Evolutionary conservation across 2,329 filamentous ascomycete species (phyloP).

Genomic region (Neoscytalidium dimidiatum): DNA sequence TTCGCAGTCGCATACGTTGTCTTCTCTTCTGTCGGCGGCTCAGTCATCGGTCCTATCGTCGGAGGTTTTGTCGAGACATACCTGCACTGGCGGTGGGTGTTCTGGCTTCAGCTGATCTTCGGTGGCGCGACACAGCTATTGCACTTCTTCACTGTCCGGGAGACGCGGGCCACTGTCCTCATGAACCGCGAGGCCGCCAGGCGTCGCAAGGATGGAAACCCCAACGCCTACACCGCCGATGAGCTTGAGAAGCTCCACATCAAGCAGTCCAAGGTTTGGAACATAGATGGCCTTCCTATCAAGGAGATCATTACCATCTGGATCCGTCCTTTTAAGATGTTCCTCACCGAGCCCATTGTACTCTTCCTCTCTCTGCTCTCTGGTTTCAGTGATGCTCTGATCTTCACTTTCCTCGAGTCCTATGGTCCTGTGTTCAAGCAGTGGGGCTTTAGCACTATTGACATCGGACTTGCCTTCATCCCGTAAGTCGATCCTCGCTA

Average conservation of each 20-base stretch:
- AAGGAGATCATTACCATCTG: constrained; percentile 53
- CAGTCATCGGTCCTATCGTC: constrained; percentile 56
- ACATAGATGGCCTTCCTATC: constrained; percentile 40
- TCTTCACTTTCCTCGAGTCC: constrained; percentile 75
- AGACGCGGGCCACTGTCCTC: constrained; percentile 73
- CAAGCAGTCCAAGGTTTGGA: constrained; percentile 18
- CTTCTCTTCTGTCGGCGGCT: constrained; percentile 57
- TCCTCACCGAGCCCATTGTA: constrained; percentile 73
- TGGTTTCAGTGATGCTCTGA: constrained; percentile 73
- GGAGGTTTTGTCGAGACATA: constrained; percentile 55
- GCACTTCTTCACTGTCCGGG: constrained; percentile 70
- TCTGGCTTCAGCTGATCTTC: constrained; percentile 83
- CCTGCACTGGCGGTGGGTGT: constrained; percentile 67
- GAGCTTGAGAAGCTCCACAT: constrained; percentile 54
- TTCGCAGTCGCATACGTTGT: constrained; percentile 63
- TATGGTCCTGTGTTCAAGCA: constrained; percentile 68
- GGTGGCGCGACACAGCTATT: constrained; percentile 67
- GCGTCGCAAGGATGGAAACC: constrained; percentile 62
- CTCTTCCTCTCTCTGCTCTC: constrained; percentile 68
- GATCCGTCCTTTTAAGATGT: constrained; percentile 70
- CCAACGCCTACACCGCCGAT: constrained; percentile 69
- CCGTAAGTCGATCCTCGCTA: constrained; percentile 37
- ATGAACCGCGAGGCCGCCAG: constrained; percentile 76
- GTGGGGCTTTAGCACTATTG: constrained; percentile 62
- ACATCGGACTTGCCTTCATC: constrained; percentile 63